Evolutionary conservation across 1,284 basidiomycete species (phyloP).

Genomic region (Bjerkandera adusta): DNA sequence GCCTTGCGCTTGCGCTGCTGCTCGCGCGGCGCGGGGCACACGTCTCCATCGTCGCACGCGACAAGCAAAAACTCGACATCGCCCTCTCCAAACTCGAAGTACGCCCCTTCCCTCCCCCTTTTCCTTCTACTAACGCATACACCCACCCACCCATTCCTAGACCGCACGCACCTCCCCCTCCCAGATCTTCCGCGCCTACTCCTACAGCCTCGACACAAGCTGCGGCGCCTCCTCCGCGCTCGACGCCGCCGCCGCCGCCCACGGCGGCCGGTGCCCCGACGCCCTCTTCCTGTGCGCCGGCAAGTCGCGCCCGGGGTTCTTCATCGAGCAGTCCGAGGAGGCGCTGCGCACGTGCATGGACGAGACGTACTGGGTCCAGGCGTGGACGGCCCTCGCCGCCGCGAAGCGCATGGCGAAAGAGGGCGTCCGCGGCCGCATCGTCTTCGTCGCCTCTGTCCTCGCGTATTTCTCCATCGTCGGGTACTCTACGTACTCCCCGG

Average conservation of each 20-base stretch:
- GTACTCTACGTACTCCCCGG: constrained; percentile 84
- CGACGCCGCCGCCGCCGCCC: constrained; percentile 53
- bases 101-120: constrained; percentile 15
- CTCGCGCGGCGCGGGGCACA: constrained; percentile 71
- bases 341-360: constrained; percentile 60
- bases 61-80: constrained; percentile 53
- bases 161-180: constrained; percentile 43
- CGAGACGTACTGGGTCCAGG: constrained; percentile 67
- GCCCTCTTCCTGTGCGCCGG: constrained; percentile 83
- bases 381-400: constrained; percentile 78
- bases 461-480: constrained; percentile 84
- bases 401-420: constrained; percentile 69
- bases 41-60: constrained; percentile 79
- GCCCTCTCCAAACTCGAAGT: constrained; percentile 68
- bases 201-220: constrained; percentile 54
- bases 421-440: constrained; percentile 63
- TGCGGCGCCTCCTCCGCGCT: constrained; percentile 55
- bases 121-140: not conserved
- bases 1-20: constrained; percentile 67
- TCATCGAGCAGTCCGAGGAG: constrained; percentile 62
- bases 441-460: constrained; percentile 82
- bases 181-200: constrained; percentile 61
- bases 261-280: constrained; percentile 61
- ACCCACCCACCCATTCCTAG: constrained; percentile 24
- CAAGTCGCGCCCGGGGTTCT: constrained; percentile 63